Conservation (phyloP, 495 filamentous ascomycete genomes). For the Penicillium waksmanii region DNA sequence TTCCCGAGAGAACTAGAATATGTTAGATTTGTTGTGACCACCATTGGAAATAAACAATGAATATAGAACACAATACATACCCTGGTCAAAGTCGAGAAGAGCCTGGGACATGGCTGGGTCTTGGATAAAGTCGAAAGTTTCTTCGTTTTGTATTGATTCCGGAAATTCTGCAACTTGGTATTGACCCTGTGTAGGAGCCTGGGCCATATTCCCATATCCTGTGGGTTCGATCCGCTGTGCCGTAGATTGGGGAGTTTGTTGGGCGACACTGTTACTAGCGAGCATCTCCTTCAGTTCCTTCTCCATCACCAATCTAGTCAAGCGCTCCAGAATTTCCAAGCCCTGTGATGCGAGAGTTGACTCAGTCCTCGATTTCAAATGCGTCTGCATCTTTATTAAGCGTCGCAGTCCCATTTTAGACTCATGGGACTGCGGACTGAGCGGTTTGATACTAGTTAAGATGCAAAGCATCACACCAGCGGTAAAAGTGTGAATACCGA, state of each 20-base stretch:
- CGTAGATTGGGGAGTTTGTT: not conserved
- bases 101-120: conserved; percentile 19
- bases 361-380: conserved; percentile 19
- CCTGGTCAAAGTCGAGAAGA: conserved; percentile 17
- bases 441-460: conserved; percentile 30
- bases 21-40: not conserved
- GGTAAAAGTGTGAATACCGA: conserved; percentile 37
- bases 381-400: conserved; percentile 26
- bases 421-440: conserved; percentile 19
- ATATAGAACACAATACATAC: not conserved
- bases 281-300: conserved; percentile 36
- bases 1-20: conserved; percentile 1
- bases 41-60: too few species aligned
- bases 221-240: not conserved
- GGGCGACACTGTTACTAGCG: not conserved
- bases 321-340: conserved; percentile 28
- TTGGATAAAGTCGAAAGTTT: conserved; percentile 12
- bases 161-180: not conserved
- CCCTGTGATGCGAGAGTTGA: conserved; percentile 30
- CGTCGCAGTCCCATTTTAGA: conserved; percentile 27
- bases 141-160: not conserved
- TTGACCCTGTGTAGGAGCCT: not conserved
- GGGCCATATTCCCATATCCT: not conserved
- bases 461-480: conserved; percentile 32
- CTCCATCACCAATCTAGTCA: conserved; percentile 32